These are phyloP conservation scores for Galerina sulciceps DNA, from an alignment of 768 basidiomycete genomes.

Conservation along the genomic window DNA sequence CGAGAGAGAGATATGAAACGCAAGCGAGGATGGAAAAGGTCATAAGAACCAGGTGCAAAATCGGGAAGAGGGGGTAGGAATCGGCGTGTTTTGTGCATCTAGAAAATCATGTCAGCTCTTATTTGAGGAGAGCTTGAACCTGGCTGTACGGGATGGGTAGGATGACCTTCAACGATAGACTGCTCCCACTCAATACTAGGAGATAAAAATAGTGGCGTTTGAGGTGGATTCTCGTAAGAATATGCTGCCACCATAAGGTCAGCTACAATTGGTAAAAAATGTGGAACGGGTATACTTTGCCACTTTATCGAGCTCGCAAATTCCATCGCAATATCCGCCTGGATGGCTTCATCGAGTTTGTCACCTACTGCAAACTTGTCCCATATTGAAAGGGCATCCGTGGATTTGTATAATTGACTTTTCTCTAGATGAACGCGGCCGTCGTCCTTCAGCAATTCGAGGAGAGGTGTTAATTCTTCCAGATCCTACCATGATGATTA, in stretches of 20 bases:
- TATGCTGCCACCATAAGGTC: constrained; percentile 31
- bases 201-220: constrained; percentile 45
- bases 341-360: constrained; percentile 35
- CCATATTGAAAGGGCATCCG: constrained; percentile 48
- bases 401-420: constrained; percentile 27
- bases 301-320: constrained; percentile 54
- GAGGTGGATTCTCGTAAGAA: constrained; percentile 54
- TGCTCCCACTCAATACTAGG: constrained; percentile 64
- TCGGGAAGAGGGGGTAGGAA: constrained; percentile 55
- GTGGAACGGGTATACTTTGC: constrained; percentile 44
- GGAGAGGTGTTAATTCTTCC: constrained; percentile 27
- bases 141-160: constrained; percentile 55
- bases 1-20: constrained; percentile 52
- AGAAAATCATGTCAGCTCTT: not conserved
- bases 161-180: constrained; percentile 64
- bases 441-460: constrained; percentile 26
- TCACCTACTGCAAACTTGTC: constrained; percentile 40
- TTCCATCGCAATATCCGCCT: constrained; percentile 49
- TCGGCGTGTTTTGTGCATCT: constrained; percentile 64
- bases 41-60: constrained; percentile 49
- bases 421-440: constrained; percentile 30
- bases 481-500: constrained; percentile 24
- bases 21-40: constrained; percentile 52
- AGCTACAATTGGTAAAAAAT: not conserved
- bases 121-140: not conserved